Base-by-base conservation (phyloP, 1,284 basidiomycete species). In the Sporisorium sorghi region DNA sequence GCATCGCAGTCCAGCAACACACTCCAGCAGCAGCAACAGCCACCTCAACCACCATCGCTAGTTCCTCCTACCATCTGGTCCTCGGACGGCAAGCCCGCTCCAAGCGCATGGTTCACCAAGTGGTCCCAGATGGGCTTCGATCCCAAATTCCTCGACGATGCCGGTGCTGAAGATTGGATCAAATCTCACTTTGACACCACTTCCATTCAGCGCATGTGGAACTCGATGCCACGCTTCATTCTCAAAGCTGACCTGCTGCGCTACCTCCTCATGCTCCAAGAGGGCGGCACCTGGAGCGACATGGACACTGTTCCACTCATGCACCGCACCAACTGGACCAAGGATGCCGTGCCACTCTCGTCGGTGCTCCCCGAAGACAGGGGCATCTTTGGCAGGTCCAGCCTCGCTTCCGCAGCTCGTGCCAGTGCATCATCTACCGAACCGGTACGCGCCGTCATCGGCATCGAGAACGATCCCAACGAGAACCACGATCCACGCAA, bases 251-350 rank as follows among this genome's bases (percentile, higher is more conserved):
- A 78, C 24, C 59, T 78, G 1, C 43, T 76, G 24, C 58, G 76
- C 14, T 78, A 78, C 30, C 62, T 76, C n/a, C 64, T 78, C 32
- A 43, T 78, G 43, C 53, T 72, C 5, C 37, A 71, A 11, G 70
- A 74, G 35, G 76, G 76, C 8, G 76, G 76, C 0, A 73, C 73
- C 0, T 78, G 73, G 70, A 65, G 69, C 53, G 76, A 78, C 21
- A 73, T 78, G 74, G 76, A 78, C 48, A 77, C 76, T 7, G 63
- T 71, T 2, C 68, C 76, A 12, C 59, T 77, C 32, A 68, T 73
- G 72, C 63, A 62, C 11, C 55, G 64, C 17, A 33, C 56, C 24
- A 53, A 67, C 33, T 77, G 75, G 75, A 58, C 67, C 39, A 71
- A 64, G 30, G 64, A 74, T 43, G 56, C 59, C 12, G 59, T 75